A percentile compares a stretch with the other conserved stretches of the same genome.
Evolutionary conservation across 2,329 filamentous ascomycete genomes (phyloP).

Genomic region (Tolypocladium tropicale): DNA sequence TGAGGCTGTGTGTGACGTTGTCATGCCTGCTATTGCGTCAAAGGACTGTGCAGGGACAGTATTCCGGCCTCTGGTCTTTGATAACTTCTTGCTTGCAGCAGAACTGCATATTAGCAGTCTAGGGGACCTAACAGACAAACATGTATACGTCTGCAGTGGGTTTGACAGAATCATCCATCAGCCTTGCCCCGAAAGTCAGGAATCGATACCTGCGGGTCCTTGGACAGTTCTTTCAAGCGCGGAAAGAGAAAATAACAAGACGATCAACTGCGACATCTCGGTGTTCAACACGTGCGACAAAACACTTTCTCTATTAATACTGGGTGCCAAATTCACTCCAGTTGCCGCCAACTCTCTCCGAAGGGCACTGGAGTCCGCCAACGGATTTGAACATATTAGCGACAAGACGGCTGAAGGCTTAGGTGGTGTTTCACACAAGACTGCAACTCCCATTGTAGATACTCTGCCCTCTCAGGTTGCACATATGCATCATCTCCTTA

Average conservation of each 20-base stretch:
- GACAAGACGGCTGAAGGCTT: background rate
- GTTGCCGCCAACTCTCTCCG: background rate
- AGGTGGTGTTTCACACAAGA: no score
- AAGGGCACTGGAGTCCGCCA: background rate
- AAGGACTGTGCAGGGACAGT: background rate
- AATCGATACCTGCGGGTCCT: background rate
- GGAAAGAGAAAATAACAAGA: background rate
- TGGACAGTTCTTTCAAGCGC: background rate
- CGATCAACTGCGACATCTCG: background rate
- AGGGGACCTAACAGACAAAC: background rate
- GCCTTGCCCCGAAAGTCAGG: background rate
- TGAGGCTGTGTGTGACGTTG: background rate
- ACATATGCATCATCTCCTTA: background rate
- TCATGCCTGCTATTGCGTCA: background rate
- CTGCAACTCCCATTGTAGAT: no score
- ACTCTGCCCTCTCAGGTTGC: background rate
- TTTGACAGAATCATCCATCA: background rate
- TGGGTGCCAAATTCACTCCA: background rate
- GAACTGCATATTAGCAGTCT: slow-evolving; percentile 1
- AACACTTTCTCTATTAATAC: background rate
- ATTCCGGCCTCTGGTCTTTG: background rate
- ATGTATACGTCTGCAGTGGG: background rate
- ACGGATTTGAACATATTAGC: background rate
- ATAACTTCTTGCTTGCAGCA: background rate
- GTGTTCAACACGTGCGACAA: background rate